Base-by-base conservation (phyloP, 2,329 filamentous ascomycete genomes). In the Talaromyces sp. region DNA sequence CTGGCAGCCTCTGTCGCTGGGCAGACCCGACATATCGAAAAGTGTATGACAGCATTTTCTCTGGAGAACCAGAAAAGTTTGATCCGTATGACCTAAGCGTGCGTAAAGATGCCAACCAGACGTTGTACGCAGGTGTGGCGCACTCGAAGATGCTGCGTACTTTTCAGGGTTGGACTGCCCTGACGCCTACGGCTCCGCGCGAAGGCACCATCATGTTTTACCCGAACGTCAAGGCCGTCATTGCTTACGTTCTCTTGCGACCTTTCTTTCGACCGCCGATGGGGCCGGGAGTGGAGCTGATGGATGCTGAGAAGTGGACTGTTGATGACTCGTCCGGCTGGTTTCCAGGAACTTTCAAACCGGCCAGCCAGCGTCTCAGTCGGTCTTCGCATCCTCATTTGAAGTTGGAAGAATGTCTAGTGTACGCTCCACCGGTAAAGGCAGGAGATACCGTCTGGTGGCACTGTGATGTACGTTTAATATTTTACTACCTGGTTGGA, bases 1-100 rank as follows among this genome's bases (percentile, higher is more conserved):
- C 79, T 1, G 79, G 79, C 14, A 79, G 76, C 66, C 70, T 82
- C 27, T 76, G 72, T 64, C 78, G 80, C 13, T 81, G 79, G 80
- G 78, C 75, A 1, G 77, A 80, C 45, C 70, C 72, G 1, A 67
- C 68, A 1, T 81, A 81, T 62, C 76, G 76, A 37, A 70, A 73
- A 9, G 73, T 73, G 3, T 82, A 81, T 66, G 63, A 69, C 13
- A 57, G 70, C 6, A 76, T 82, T 63, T 78, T 79, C 66, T 71
- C 73, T 0, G 80, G 80, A 2, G 24, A 59, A 63, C 43, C 43
- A 13, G 43, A 45, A 22, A 45, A 19, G 1, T 6, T 19, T 22
- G 43, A 45, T 19, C n/a, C n/a, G 5, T 45, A 45, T 16, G 43
- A 45, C 43, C 43, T 45, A 5, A 22, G 43, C n/a, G n/a, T 22